Base-by-base conservation (phyloP, 2,329 filamentous ascomycete genomes). In the Chalara sp. region DNA sequence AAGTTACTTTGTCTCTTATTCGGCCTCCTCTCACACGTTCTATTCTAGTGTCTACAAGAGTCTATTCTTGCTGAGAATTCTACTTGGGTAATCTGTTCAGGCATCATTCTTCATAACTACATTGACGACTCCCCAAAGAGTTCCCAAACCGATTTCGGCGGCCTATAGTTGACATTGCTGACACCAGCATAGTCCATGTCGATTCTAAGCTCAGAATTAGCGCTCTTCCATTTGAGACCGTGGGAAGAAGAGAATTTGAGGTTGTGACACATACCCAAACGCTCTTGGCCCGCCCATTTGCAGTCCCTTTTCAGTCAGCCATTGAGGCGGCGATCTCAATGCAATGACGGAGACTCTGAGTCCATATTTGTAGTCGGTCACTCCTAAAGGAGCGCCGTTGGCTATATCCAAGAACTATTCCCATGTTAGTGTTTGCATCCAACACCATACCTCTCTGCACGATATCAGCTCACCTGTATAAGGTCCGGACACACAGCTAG, bases 281-380 rank as follows among this genome's bases (percentile, higher is more conserved):
- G 63, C 68, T 49, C 61, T 58, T 3, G 70, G 71, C 0, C 71
- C 71, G 37, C 71, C 70, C 47, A 72, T 59, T 37, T 65, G 62
- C 50, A 74, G 54, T 0, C 69, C 71, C 46, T 63, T 57, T 46
- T 65, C 53, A 5, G 63, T 67, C 5, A 56, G 75, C 76, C 76
- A 80, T 8, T 76, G 56, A 0, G 75, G 73, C 51, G 76, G 73
- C 1, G 73, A 71, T 2, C 74, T 67, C 32, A 79, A 63, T 0
- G 68, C 76, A 52, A 79, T 72, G 1, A 79, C 75, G 32, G 63
- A 72, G 0, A 79, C 76, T 4, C 70, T 65, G 3, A 79, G 56
- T 0, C 76, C 76, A 49, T 78, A 80, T 7, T 75, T 67, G 32
- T 76, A 62, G 29, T 78, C 75, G 11, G 73, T 71, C 1, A 75